phyloP scores from a whole-genome alignment of 257 asterid species.

The Solanum microdontum region DNA sequence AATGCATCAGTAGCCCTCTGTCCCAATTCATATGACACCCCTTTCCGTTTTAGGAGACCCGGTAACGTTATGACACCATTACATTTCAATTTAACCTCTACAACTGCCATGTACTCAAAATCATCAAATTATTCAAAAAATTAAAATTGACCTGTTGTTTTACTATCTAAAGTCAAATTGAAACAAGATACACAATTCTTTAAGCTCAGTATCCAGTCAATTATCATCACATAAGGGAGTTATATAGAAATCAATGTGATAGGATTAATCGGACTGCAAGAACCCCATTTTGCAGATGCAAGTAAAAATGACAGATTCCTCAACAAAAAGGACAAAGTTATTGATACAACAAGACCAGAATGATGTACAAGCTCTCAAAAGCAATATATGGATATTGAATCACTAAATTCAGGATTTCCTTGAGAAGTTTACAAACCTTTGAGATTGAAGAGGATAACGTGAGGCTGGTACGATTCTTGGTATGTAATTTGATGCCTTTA shows the following conservation, averaged over 20 bases:
- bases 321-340: background rate
- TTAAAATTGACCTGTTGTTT: background rate
- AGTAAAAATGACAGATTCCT: background rate
- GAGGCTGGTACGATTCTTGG: constrained; percentile 5
- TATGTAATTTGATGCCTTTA: constrained; percentile 29
- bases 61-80: background rate
- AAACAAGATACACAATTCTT: background rate
- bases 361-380: background rate
- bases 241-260: background rate
- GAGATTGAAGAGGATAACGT: constrained; percentile 28
- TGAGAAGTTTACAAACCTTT: constrained; percentile 27
- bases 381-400: background rate
- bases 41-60: background rate
- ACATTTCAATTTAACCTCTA: background rate
- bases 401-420: background rate
- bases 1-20: background rate
- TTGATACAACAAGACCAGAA: background rate
- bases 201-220: background rate
- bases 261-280: background rate
- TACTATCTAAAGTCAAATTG: background rate
- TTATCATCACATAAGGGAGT: background rate
- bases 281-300: background rate
- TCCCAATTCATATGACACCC: background rate
- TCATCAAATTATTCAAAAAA: background rate
- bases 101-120: background rate